These are phyloP conservation scores for Botrytis byssoidea DNA, from an alignment of 2,329 filamentous ascomycete genomes.

Conservation along the genomic window DNA sequence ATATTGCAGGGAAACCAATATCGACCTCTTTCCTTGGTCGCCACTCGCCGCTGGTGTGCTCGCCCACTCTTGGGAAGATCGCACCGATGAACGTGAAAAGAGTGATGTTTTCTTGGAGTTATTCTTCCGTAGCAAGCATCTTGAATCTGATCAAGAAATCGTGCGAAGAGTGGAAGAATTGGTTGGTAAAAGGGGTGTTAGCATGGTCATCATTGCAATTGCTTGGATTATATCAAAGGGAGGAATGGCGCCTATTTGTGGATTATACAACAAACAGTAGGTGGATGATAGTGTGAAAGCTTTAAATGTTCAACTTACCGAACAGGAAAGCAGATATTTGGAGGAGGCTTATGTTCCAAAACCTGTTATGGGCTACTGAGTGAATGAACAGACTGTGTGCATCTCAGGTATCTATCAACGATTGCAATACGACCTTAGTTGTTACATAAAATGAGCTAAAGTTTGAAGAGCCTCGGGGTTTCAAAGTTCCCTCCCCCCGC, in stretches of 20 bases:
- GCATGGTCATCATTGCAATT: background rate
- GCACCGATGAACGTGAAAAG: background rate
- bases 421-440: background rate
- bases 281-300: background rate
- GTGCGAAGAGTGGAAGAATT: background rate
- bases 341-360: background rate
- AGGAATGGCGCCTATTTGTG: background rate
- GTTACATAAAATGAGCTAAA: rapidly evolving
- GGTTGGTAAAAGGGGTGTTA: background rate
- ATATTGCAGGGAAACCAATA: background rate
- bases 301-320: background rate
- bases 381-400: background rate
- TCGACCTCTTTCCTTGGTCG: background rate
- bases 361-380: background rate
- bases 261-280: background rate
- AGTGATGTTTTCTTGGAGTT: background rate
- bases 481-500: background rate
- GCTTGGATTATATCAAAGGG: background rate
- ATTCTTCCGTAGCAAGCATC: background rate
- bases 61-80: background rate
- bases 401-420: background rate
- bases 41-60: background rate
- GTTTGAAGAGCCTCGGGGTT: background rate
- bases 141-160: background rate
- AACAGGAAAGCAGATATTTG: background rate